phyloP scores from a whole-genome alignment of 768 basidiomycete species.

The Suillus alpinus region DNA sequence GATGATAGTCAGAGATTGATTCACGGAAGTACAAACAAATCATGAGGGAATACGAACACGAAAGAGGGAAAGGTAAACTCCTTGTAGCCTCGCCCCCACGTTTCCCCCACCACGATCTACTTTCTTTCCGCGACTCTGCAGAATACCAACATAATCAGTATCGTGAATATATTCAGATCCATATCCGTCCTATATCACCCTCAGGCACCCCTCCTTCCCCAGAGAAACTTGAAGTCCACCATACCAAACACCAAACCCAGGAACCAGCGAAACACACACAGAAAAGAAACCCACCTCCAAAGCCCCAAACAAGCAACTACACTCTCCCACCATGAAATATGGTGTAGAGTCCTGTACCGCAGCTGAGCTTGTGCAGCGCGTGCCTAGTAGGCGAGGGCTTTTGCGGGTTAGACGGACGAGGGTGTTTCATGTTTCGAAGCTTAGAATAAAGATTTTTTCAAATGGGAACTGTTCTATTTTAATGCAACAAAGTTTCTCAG shows the following conservation, averaged over 20 bases:
- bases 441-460: too few relatives aligned
- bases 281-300: constrained; percentile 33
- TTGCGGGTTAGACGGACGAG: constrained; percentile 67
- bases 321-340: constrained; percentile 86
- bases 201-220: too few relatives aligned
- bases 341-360: constrained; percentile 74
- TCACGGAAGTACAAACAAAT: too few relatives aligned
- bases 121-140: not conserved
- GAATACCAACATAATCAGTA: not conserved
- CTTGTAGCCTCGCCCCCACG: not conserved
- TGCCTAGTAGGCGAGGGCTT: constrained; percentile 72
- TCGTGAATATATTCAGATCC: not conserved
- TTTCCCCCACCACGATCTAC: not conserved
- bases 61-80: not conserved
- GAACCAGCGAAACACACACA: not conserved
- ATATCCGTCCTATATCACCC: too few relatives aligned
- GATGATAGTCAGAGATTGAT: too few relatives aligned
- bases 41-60: not conserved
- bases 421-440: too few relatives aligned
- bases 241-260: not conserved
- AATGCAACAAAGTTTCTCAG: too few relatives aligned
- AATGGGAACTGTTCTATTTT: too few relatives aligned
- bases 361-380: constrained; percentile 59
- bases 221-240: too few relatives aligned
- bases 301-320: constrained; percentile 73